Evolutionary conservation across 192 early-diverging fungal genomes (phyloP), one percentile per base, ranked within the genome.

Genomic region (Entomortierella lignicola): DNA sequence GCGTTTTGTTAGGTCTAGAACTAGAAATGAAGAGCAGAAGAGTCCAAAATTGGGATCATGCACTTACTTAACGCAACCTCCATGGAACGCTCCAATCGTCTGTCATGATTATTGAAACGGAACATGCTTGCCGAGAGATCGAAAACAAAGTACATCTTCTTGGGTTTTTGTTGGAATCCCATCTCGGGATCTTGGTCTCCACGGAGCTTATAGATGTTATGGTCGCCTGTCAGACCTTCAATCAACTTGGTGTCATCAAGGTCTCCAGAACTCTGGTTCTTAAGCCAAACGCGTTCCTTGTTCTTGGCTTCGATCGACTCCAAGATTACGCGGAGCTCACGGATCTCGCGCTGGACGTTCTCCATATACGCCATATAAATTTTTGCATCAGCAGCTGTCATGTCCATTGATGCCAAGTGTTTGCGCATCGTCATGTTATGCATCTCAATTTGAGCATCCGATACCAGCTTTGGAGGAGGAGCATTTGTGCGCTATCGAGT

Each of bases 211-310:
- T 93, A 95, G 59, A 95, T 93, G 34, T 89, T 85, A 26, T 85
- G 83, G 32, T 94, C 92, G 2, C 94, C 94, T 8, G 91, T 92
- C 13, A 95, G 56, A 23, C 92, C 93, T 69, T 92, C 90, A 47
- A 89, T 88, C 77, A 95, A 80, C 61, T 92, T 95, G 0, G 88
- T 89, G 65, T 95, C 94, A 58, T 95, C 94, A 54, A 95, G 59
- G 60, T 95, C 94, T 25, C 94, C 94, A 18, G 91, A 89, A 29
- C 85, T 88, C 69, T 94, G 92, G 70, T 92, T 93, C 60, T 90
- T 88, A 21, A 95, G 82, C 94, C 94, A 95, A 15, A 92, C 88
- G 12, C 94, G 88, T 63, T 95, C 94, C 69, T 93, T 93, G 42
- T 94, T 88, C 73, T 91, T 94, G 48, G 91, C 89, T 62, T 94